These are phyloP conservation scores for Plasmodium ovale DNA, from an alignment of 169 alveolate genomes.

Conservation along the genomic window DNA sequence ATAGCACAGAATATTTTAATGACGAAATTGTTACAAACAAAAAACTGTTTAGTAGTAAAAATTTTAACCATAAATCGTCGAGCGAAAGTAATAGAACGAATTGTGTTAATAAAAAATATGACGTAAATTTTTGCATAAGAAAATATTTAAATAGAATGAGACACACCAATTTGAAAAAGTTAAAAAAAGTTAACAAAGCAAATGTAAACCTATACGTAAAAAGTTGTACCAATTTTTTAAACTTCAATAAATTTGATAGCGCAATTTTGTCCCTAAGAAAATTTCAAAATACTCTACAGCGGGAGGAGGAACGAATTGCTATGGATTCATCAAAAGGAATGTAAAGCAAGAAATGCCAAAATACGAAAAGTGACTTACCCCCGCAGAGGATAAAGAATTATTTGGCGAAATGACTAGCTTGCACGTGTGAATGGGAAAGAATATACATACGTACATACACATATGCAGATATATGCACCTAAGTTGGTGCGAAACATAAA, in stretches of 20 bases:
- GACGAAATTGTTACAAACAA: constrained; percentile 3
- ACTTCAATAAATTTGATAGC: constrained; percentile 16
- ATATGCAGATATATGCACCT: background rate
- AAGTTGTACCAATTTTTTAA: constrained; percentile 50
- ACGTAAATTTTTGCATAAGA: constrained; percentile 49
- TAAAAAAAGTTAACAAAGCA: constrained; percentile 39
- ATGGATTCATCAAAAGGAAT: background rate
- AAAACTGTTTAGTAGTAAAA: background rate
- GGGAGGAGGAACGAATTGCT: background rate
- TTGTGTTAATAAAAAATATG: constrained; percentile 21
- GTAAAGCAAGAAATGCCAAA: background rate
- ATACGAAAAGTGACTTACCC: no score
- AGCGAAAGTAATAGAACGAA: background rate
- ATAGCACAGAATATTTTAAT: constrained; percentile 13
- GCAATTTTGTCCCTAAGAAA: constrained; percentile 22
- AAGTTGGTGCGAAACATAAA: background rate
- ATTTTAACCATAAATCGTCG: background rate
- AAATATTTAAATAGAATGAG: constrained; percentile 56
- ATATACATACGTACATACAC: background rate
- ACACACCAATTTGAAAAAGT: constrained; percentile 56
- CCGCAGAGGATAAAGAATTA: no score
- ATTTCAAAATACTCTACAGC: constrained; percentile 13
- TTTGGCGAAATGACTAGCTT: no score
- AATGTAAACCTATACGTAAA: constrained; percentile 49
- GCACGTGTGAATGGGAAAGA: no score